phyloP scores from a whole-genome alignment of 202 grass and related monocot genomes.

The Panicum hallii region DNA sequence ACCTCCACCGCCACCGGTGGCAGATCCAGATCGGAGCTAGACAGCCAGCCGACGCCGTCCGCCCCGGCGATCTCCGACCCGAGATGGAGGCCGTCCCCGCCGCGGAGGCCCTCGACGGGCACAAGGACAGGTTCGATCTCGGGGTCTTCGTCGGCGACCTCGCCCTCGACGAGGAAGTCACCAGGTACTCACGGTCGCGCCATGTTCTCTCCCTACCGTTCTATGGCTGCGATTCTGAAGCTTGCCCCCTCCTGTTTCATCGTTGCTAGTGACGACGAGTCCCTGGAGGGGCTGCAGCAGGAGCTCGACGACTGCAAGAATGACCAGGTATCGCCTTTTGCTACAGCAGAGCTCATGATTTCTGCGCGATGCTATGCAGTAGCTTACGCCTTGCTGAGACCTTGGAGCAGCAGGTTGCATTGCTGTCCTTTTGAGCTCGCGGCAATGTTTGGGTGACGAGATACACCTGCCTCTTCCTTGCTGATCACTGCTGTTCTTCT shows the following conservation, averaged over 20 bases:
- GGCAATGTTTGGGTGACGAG: not conserved
- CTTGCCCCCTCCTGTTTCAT: conserved; percentile 15
- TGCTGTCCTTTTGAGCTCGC: conserved; percentile 34
- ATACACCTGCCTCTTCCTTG: not conserved
- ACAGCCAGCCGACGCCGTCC: not conserved
- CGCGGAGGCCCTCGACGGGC: conserved; percentile 47
- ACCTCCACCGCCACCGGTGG: conserved; percentile 26
- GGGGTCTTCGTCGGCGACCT: conserved; percentile 87
- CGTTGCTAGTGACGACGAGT: conserved; percentile 73
- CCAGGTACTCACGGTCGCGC: conserved; percentile 55
- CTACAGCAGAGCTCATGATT: not conserved
- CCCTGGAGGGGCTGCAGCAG: conserved; percentile 77
- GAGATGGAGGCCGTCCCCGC: conserved; percentile 54
- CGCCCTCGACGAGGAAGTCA: conserved; percentile 76
- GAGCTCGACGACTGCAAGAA: conserved; percentile 96
- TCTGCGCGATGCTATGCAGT: not conserved
- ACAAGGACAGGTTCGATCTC: conserved; percentile 82
- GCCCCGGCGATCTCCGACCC: conserved; percentile 24
- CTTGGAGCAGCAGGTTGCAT: not conserved
- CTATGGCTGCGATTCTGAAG: not conserved
- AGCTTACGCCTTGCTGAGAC: not conserved
- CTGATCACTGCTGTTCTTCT: conserved; percentile 26
- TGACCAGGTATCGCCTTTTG: conserved; percentile 58
- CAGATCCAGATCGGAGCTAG: conserved; percentile 54
- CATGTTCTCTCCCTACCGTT: not conserved